Percentiles rank a stretch among this genome's conserved stretches.
phyloP scores from a whole-genome alignment of 306 rosid species.

The Potentilla sterilis region DNA sequence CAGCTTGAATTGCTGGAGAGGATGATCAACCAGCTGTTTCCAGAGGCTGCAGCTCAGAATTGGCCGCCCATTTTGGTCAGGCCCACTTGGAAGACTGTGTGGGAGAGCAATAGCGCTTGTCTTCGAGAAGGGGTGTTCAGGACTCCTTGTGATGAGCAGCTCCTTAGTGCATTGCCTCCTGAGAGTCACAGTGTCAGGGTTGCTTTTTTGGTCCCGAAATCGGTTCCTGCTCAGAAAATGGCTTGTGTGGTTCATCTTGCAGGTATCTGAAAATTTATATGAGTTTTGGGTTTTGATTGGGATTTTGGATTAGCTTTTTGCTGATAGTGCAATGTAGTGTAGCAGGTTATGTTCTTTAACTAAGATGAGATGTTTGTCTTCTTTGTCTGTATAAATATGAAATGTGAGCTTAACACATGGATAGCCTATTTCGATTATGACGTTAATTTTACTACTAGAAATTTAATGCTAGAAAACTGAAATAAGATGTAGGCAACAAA shows the following conservation, averaged over 20 bases:
- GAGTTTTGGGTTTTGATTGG: neutral
- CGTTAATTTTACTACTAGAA: neutral
- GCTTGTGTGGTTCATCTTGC: conserved; percentile 96
- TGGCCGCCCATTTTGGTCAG: conserved; percentile 67
- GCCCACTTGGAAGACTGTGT: conserved; percentile 79
- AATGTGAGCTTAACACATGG: neutral
- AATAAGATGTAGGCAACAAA: neutral
- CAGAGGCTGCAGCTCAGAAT: conserved; percentile 54
- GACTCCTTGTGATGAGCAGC: conserved; percentile 82
- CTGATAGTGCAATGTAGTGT: neutral
- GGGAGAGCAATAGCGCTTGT: conserved; percentile 71
- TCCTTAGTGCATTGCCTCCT: conserved; percentile 83
- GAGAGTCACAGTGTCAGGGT: conserved; percentile 89
- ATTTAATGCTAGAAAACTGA: neutral
- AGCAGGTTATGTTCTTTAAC: neutral
- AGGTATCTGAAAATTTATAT: conserved; percentile 39
- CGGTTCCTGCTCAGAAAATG: conserved; percentile 62
- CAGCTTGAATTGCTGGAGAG: conserved; percentile 80
- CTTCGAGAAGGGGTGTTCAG: conserved; percentile 84
- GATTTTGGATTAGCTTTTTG: neutral
- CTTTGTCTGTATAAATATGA: neutral
- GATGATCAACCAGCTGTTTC: conserved; percentile 72
- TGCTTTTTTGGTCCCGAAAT: conserved; percentile 77
- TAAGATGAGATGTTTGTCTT: neutral
- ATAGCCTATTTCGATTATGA: neutral